Base-by-base conservation (phyloP, 1,284 basidiomycete species). In the Ustilago xerochloae region DNA sequence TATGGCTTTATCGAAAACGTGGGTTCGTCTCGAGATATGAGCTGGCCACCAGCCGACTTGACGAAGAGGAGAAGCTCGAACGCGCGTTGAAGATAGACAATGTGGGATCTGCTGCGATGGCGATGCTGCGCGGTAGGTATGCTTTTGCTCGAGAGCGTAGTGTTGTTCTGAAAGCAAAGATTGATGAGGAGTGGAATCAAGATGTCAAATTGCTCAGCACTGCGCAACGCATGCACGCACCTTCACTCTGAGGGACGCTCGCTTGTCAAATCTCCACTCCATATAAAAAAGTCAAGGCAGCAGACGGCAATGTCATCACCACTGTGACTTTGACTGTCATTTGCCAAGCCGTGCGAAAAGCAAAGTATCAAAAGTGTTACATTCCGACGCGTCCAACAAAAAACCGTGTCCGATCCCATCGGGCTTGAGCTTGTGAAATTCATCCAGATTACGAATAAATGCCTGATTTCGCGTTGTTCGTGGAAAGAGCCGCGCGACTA, bases 291-390 rank as follows among this genome's bases (percentile, higher is more conserved):
- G 9, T 35, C 16, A 49, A 18, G 36, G 29, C 57, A 59, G 48
- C 49, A 51, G 48, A 59, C 35, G 4, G 56, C 56, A 28, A 48
- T 15, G 13, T 36, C n/a, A 16, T 24, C 20, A 57, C 4, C 43
- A 45, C 33, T 33, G 10, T 13, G 10, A 20, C 13, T 20, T 41
- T 20, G 18, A 18, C 16, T 35, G n/a, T n/a, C n/a, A n/a, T 22
- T 30, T 7, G 22, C 16, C 29, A 35, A 35, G 56, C 56, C 56
- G 56, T 59, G 48, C 56, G 56, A 51, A 48, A 51, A 28, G 13
- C 16, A 22, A 12, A 15, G 6, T 16, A 28, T 39, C 10, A 12
- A 22, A 24, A 18, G 48, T 59, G 56, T 57, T 57, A 53, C 10
- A 55, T 39, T 57, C 13, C 24, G 46, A 57, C 54, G 46, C 43